Base-by-base conservation (phyloP, 352 stramenopile species). In the Phytophthora pistaciae region DNA sequence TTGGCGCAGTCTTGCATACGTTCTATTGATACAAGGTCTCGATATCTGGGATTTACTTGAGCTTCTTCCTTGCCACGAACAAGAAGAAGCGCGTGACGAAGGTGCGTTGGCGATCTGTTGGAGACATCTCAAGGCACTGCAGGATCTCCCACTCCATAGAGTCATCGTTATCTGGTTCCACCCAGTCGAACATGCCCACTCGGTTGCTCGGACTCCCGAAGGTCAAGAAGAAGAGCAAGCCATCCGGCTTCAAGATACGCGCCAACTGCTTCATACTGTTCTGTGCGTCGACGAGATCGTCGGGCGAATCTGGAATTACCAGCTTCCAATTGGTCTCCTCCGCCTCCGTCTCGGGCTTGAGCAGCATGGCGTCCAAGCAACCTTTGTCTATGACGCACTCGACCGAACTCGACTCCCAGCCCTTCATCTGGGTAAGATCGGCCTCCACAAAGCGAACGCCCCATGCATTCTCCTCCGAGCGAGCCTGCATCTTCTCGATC, bases 321-420 rank as follows among this genome's bases (percentile, higher is more conserved):
- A 72, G 56, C 44, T 85, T 85, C 82, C 79, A 89, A 44, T 78
- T 80, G 27, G 77, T 80, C 25, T 77, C 78, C 10, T 65, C 60
- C 5, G 76, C 69, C 21, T 83, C 71, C 1, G 82, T 89, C 66
- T 89, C 82, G 10, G 74, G 79, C 55, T 78, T 77, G 36, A 89
- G 68, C 20, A 89, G 56, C 82, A 89, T 90, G 18, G 79, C 82
- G 67, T 90, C 82, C 21, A 90, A 59, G 60, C 82, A 87, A 16
- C 82, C 82, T 60, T 90, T 90, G 60, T 90, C 79, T 16, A 89
- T 69, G 59, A 89, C 79, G 38, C 79, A 84, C 57, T 86, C 78
- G 7, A 89, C 57, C 0, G 72, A 81, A 20, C 42, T 64, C 13
- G 72, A 74, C 14, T 71, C 60, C 73, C 80, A 87, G 11, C 38